These are phyloP conservation scores for Agaricus subrufescens DNA, from an alignment of 768 basidiomycete species.

Conservation along the genomic window DNA sequence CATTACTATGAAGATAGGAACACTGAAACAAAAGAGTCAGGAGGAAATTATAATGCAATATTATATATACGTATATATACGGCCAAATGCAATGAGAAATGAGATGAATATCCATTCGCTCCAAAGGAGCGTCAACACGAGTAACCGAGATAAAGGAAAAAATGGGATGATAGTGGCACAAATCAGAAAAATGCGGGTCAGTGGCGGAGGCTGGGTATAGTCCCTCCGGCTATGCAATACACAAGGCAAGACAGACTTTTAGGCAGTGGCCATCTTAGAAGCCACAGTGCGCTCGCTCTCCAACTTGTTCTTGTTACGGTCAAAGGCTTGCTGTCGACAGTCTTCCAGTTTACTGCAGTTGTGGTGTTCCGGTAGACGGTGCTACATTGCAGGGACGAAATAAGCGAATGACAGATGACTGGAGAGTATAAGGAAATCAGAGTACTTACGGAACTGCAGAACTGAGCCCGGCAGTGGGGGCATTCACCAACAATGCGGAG, in stretches of 20 bases:
- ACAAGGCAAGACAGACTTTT: constrained; percentile 15
- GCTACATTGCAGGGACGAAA: constrained; percentile 37
- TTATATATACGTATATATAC: neutral
- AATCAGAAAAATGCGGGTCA: constrained; percentile 4
- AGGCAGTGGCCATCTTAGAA: constrained; percentile 82
- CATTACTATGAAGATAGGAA: too few relatives aligned
- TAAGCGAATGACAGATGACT: constrained; percentile 5
- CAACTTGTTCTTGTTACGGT: constrained; percentile 81
- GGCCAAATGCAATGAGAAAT: constrained; percentile 4
- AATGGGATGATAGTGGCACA: neutral
- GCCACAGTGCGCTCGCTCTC: constrained; percentile 87
- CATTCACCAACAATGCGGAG: constrained; percentile 85
- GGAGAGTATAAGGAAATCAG: constrained; percentile 5
- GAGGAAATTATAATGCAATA: constrained; percentile 12
- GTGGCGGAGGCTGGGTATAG: constrained; percentile 11
- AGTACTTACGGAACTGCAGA: constrained; percentile 68
- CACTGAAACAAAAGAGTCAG: neutral
- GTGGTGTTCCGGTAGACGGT: constrained; percentile 88
- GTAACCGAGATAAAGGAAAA: neutral
- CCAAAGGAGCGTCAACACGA: constrained; percentile 4
- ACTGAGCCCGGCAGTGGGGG: constrained; percentile 71
- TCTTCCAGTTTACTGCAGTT: constrained; percentile 78
- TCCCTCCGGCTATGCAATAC: neutral
- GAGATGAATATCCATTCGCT: constrained; percentile 1
- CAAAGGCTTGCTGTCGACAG: constrained; percentile 84